Evolutionary conservation across 1,284 basidiomycete species (phyloP).

Genomic region (Apiotrichum akiyoshidainum): DNA sequence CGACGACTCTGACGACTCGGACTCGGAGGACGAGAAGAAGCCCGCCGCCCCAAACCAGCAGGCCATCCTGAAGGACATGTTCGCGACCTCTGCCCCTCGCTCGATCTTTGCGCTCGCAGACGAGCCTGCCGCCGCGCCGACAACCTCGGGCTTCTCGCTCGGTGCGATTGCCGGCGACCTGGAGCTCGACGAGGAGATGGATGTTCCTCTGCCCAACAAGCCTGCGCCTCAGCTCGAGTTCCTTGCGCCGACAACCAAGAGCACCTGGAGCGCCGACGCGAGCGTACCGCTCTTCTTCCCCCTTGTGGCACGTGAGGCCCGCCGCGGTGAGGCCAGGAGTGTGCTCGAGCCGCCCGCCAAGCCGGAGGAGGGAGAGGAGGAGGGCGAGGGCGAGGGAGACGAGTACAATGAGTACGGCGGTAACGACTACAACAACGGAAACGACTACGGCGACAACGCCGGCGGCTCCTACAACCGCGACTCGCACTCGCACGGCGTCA

Average conservation of each 20-base stretch:
- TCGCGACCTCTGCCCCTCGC: constrained; percentile 19
- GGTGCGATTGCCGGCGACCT: constrained; percentile 40
- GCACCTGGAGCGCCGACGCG: constrained; percentile 35
- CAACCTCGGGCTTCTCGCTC: constrained; percentile 34
- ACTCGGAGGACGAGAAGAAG: background rate
- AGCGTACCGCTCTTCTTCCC: constrained; percentile 46
- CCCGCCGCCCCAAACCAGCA: no score
- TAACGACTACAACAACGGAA: background rate
- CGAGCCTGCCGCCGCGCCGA: constrained; percentile 1
- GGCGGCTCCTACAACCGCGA: background rate
- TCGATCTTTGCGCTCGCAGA: constrained; percentile 11
- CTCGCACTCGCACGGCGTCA: background rate
- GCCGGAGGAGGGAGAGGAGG: constrained; percentile 15
- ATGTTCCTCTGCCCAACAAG: constrained; percentile 32
- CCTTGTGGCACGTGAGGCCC: constrained; percentile 6
- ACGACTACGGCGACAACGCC: background rate
- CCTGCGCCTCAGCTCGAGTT: constrained; percentile 13
- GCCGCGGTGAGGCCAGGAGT: constrained; percentile 26
- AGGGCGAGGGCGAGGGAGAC: constrained; percentile 10
- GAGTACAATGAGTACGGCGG: background rate
- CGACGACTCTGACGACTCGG: constrained; percentile 1
- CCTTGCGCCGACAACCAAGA: constrained; percentile 21
- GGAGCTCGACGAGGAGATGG: constrained; percentile 46
- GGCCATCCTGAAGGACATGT: constrained; percentile 39
- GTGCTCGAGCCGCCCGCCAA: constrained; percentile 7